Conservation (phyloP, 108 stramenopile genomes). For the Fragilariopsis cylindrus region DNA sequence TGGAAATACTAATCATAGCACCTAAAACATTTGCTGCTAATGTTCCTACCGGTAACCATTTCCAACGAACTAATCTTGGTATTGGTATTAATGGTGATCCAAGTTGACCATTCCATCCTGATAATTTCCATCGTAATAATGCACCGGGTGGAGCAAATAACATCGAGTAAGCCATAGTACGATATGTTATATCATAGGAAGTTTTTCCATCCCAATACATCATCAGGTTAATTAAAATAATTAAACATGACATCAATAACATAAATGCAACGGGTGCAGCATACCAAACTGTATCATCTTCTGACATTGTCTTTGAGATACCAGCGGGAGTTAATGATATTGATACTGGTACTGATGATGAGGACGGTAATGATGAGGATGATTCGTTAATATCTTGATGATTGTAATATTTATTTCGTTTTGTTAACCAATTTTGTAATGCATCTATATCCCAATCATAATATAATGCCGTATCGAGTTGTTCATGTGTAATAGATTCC, state of each 20-base stretch:
- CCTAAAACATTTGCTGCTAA: slow-evolving; percentile 57
- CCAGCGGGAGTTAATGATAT: slow-evolving; percentile 19
- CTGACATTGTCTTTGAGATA: not conserved
- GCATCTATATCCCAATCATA: slow-evolving; percentile 44
- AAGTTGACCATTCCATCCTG: slow-evolving; percentile 38
- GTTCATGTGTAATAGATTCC: slow-evolving; percentile 11
- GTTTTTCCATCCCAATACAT: not conserved
- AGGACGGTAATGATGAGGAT: not conserved
- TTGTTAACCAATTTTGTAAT: slow-evolving; percentile 27
- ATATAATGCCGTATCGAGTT: slow-evolving; percentile 2
- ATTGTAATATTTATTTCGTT: not conserved
- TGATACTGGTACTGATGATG: not conserved
- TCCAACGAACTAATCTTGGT: not conserved
- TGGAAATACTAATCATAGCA: slow-evolving; percentile 36
- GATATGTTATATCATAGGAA: slow-evolving; percentile 37
- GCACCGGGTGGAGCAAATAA: slow-evolving; percentile 62
- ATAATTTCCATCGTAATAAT: slow-evolving; percentile 54
- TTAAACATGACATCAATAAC: not conserved
- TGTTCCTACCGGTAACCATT: slow-evolving; percentile 62
- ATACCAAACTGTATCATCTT: slow-evolving; percentile 9
- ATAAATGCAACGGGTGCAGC: not conserved
- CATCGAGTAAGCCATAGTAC: slow-evolving; percentile 39
- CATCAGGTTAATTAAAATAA: slow-evolving; percentile 16
- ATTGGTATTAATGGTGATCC: not conserved
- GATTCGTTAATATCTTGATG: not conserved